phyloP scores from a whole-genome alignment of 768 basidiomycete species.

The Amanita fuliginea region DNA sequence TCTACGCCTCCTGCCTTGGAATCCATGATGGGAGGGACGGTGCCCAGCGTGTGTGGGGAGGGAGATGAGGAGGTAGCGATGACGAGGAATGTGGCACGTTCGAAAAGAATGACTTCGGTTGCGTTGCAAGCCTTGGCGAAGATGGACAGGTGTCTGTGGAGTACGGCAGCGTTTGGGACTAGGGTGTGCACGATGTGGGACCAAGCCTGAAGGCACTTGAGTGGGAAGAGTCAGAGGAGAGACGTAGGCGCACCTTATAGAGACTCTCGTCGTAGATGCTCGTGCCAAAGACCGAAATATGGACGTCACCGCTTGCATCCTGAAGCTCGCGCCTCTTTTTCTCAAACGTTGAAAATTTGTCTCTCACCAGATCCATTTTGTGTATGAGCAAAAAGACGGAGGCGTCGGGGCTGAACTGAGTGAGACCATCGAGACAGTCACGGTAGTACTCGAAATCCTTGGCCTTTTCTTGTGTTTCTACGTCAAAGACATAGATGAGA shows the following conservation, averaged over 20 bases:
- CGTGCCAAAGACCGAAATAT: conserved; percentile 76
- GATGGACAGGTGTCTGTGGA: conserved; percentile 77
- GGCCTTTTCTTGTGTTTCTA: conserved; percentile 72
- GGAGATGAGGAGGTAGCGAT: conserved; percentile 69
- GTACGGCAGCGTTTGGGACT: conserved; percentile 88
- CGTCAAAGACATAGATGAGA: conserved; percentile 97
- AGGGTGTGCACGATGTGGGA: conserved; percentile 94
- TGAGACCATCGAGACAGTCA: conserved; percentile 78
- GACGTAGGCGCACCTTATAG: conserved; percentile 55
- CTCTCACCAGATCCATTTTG: conserved; percentile 92
- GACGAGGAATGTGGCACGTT: conserved; percentile 95
- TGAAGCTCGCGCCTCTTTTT: conserved; percentile 67
- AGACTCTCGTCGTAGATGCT: conserved; percentile 97
- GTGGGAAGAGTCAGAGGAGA: not conserved
- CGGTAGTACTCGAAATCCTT: conserved; percentile 90
- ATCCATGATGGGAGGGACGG: conserved; percentile 12
- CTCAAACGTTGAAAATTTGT: conserved; percentile 49
- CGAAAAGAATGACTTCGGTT: conserved; percentile 91
- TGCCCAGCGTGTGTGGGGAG: conserved; percentile 22
- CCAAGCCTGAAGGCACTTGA: conserved; percentile 63
- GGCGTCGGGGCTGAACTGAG: conserved; percentile 71
- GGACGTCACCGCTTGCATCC: conserved; percentile 49
- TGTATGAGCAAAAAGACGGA: conserved; percentile 86
- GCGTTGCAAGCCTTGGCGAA: conserved; percentile 84
- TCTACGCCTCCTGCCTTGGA: conserved; percentile 12